Conservation (phyloP, 2,329 filamentous ascomycete genomes). For the Stemphylium vesicarium region DNA sequence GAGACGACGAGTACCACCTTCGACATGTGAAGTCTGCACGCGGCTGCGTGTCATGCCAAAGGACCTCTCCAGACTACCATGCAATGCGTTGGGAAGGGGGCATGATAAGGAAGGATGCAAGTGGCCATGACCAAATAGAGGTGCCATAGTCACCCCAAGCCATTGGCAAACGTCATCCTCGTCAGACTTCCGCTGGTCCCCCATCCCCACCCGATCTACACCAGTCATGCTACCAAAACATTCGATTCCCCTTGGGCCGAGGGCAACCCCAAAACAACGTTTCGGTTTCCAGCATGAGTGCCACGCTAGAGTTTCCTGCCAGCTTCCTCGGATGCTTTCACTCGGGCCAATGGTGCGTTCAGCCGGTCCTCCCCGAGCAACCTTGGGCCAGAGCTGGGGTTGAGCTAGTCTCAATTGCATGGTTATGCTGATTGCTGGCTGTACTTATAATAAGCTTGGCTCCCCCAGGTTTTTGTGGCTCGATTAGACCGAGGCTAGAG, state of each 20-base stretch:
- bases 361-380: constrained; percentile 42
- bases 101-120: not conserved
- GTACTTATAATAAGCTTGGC: constrained; percentile 43
- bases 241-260: constrained; percentile 44
- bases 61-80: not conserved
- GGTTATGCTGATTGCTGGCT: constrained; percentile 15
- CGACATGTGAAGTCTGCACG: constrained; percentile 42
- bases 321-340: constrained; percentile 37
- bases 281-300: constrained; percentile 15
- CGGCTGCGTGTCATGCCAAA: constrained; percentile 27
- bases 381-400: constrained; percentile 21
- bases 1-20: constrained; percentile 11
- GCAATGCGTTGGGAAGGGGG: not conserved
- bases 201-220: constrained; percentile 32
- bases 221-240: constrained; percentile 22
- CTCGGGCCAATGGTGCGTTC: constrained; percentile 47
- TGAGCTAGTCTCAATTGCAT: constrained; percentile 15
- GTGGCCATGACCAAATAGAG: constrained; percentile 4
- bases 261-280: constrained; percentile 23
- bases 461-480: constrained; percentile 18
- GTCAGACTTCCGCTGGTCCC: constrained; percentile 33
- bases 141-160: constrained; percentile 25
- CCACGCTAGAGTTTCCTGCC: constrained; percentile 12
- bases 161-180: constrained; percentile 47
- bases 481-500: constrained; percentile 27